Base-by-base conservation (phyloP, 805 yeast genomes). In the Metschnikowia cerradonensis region DNA sequence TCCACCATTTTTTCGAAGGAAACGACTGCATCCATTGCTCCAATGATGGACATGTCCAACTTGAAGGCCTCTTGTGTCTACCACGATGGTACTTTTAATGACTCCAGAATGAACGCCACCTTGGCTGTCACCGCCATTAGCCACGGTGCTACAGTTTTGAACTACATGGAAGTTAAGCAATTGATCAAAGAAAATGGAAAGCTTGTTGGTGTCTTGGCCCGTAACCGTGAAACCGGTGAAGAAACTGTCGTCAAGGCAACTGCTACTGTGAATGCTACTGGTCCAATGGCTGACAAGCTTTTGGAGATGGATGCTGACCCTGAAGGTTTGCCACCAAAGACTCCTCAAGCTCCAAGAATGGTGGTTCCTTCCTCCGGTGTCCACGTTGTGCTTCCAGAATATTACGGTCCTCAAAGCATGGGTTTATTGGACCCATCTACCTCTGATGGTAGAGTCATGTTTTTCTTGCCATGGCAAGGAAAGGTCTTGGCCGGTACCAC, bases 381-480 rank as follows among this genome's bases (percentile, higher is more conserved):
- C 45, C 98, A 91, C 70, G 79, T 91, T 62, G 84, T 91, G 46
- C 79, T 91, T 57, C 98, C 98, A 22, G 96, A 91, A 58, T 91
- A 80, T 77, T 91, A 89, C 72, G 86, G 95, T 69, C 95, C 97
- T 48, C 79, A 80, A 65, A 83, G 83, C 56, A 80, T 89, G 79
- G 98, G 98, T 56, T 77, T 91, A 56, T 77, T 91, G 52, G 97
- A 91, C 70, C 96, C 97, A 43, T 80, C 88, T 42, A 91, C 98
- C 44, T 76, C 92, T 33, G 98, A 91, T 67, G 97, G 97, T 51
- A 83, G 98, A 71, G 97, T 91, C 48, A 88, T 92, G 87, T 91
- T 91, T 73, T 91, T 92, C 76, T 77, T 91, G 68, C 98, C 98
- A 60, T 91, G 97, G 97, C 97, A 90, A 75, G 96, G 97, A 5